Conservation (phyloP, 768 basidiomycete species). For the Suillus alpinus region DNA sequence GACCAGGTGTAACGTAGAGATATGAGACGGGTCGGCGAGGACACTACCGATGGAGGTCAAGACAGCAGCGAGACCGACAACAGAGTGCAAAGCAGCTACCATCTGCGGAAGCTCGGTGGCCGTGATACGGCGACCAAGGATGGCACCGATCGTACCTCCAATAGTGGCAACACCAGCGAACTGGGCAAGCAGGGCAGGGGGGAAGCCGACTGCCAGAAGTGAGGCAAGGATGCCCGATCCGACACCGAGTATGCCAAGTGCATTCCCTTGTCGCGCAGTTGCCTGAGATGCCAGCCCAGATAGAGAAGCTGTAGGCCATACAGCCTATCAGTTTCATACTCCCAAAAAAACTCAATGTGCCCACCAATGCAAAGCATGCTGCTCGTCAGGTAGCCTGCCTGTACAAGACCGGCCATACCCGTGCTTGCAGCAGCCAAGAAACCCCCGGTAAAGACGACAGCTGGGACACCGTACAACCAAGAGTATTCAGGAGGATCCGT, state of each 20-base stretch:
- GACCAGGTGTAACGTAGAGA: slow-evolving; percentile 71
- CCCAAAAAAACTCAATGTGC: not conserved
- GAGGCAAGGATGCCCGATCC: slow-evolving; percentile 79
- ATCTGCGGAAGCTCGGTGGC: slow-evolving; percentile 88
- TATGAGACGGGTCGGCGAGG: slow-evolving; percentile 64
- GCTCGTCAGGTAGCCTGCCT: slow-evolving; percentile 83
- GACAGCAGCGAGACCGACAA: slow-evolving; percentile 88
- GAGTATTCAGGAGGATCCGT: slow-evolving; percentile 88
- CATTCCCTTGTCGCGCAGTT: slow-evolving; percentile 86
- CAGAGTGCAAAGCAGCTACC: slow-evolving; percentile 79
- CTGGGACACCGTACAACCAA: slow-evolving; percentile 79
- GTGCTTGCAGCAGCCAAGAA: slow-evolving; percentile 81
- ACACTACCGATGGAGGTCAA: slow-evolving; percentile 84
- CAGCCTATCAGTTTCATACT: not conserved
- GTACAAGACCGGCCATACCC: slow-evolving; percentile 82
- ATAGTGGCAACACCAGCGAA: slow-evolving; percentile 74
- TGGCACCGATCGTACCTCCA: slow-evolving; percentile 67
- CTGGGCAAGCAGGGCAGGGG: slow-evolving; percentile 69
- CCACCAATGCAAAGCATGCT: slow-evolving; percentile 83
- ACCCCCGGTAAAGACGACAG: slow-evolving; percentile 77
- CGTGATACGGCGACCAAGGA: slow-evolving; percentile 80
- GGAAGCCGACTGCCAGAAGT: slow-evolving; percentile 79
- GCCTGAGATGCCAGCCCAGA: slow-evolving; percentile 77
- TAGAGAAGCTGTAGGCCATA: slow-evolving; percentile 55
- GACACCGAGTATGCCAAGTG: slow-evolving; percentile 84